Evolutionary conservation across 163 green algal genomes (phyloP).

Genomic region (Trebouxia gelatinosa): DNA sequence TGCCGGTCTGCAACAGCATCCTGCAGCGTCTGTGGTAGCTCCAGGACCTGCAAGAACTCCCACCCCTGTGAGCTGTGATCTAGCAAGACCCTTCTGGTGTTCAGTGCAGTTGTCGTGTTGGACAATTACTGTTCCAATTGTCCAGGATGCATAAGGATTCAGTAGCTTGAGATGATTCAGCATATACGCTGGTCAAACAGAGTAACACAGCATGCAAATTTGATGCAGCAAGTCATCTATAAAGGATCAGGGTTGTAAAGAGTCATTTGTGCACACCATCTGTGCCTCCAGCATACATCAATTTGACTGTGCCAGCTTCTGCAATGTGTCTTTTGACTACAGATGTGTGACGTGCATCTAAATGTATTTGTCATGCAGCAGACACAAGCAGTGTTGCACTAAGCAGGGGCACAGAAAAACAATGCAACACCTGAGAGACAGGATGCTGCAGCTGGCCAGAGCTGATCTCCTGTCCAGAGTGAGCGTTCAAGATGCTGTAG

Average conservation of each 20-base stretch:
- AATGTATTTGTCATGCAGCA: not conserved
- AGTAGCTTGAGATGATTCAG: not conserved
- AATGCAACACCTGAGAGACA: conserved; percentile 26
- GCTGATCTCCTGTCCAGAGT: conserved; percentile 43
- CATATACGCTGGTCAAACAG: not conserved
- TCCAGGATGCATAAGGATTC: not conserved
- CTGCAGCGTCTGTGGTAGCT: conserved; percentile 43
- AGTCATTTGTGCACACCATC: not conserved
- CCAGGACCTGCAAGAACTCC: conserved; percentile 48
- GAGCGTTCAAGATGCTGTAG: conserved; percentile 41
- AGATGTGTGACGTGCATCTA: not conserved
- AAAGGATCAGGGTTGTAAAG: not conserved
- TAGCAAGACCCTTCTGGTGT: not conserved
- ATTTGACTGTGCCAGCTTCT: not conserved
- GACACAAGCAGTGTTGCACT: not conserved
- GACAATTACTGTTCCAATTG: not conserved
- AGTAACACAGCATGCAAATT: not conserved
- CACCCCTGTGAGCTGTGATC: not conserved
- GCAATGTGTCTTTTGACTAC: not conserved
- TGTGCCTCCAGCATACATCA: not conserved
- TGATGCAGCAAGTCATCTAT: not conserved
- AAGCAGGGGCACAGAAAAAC: not conserved
- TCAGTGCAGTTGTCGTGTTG: not conserved
- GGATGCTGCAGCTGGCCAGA: not conserved
- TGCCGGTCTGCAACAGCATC: conserved; percentile 58